Evolutionary conservation across 2,329 filamentous ascomycete species (phyloP), one percentile per base, ranked within the genome.

Genomic region (Annulohypoxylon truncatum): DNA sequence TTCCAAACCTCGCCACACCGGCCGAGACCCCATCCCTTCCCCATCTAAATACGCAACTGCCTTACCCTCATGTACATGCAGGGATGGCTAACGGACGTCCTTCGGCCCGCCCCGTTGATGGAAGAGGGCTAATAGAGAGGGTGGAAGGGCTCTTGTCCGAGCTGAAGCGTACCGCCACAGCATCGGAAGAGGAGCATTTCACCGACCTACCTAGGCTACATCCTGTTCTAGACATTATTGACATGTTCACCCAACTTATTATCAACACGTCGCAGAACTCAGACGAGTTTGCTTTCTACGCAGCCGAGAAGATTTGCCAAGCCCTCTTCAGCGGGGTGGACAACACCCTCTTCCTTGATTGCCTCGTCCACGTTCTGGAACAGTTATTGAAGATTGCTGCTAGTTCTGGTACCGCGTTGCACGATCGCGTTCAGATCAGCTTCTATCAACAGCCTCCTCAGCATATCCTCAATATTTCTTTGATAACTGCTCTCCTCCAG

Each of bases 181-280:
- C 84, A 69, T 82, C 84, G 5, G 80, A 81, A 0, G 87, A 90
- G 72, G 84, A 89, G 53, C 88, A 90, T 70, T 90, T 88, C 67
- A 73, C 78, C 20, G 87, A 88, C 29, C 78, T 91, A 24, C 87
- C 87, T 2, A 79, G 87, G 18, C 83, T 85, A 7, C 86, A 89
- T 71, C 79, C 83, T 3, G 83, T 90, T 8, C 77, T 90, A n/a
- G 88, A 90, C 59, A 81, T 88, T 9, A 83, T 89, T 9, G 89
- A 91, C 76, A 84, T 85, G 0, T 78, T 90, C 33, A 85, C 88
- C 5, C 84, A 87, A 73, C 80, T 87, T 13, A 86, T 90, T 62
- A 89, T 90, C 74, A 88, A 89, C 76, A 85, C 83, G 1, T 86
- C 86, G 7, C 87, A 89, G 71, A 85, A 81, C 38, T 87, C 86